A percentile compares a stretch with the other conserved stretches of the same genome.
phyloP scores from a whole-genome alignment of 345 rosid species.

The Syzygium aqueum region DNA sequence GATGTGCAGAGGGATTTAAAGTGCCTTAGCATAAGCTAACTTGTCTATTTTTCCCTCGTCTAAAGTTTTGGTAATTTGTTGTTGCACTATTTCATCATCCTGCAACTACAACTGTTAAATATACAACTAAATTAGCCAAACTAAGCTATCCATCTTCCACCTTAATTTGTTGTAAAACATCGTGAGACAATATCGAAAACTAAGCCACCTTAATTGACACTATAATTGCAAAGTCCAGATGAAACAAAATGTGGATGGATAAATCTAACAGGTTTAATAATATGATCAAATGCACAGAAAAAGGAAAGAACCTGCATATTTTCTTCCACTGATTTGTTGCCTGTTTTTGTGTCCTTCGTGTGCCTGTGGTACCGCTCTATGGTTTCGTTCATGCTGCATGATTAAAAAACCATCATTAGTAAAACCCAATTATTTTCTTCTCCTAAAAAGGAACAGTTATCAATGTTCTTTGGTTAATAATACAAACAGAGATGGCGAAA shows the following conservation, averaged over 20 bases:
- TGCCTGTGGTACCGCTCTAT: conserved; percentile 20
- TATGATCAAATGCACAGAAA: background rate
- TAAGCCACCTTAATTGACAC: background rate
- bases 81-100: background rate
- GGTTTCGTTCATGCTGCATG: conserved; percentile 22
- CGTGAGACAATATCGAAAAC: background rate
- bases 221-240: background rate
- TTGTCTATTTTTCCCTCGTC: background rate
- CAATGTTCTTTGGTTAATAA: background rate
- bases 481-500: background rate
- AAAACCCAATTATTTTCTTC: background rate
- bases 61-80: background rate
- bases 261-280: background rate
- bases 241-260: background rate
- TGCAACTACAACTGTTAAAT: background rate
- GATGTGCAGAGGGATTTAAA: background rate
- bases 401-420: background rate
- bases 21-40: background rate
- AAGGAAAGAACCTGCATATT: conserved; percentile 16
- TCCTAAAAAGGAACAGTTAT: background rate
- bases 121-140: background rate
- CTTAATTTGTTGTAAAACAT: background rate
- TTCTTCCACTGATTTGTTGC: conserved; percentile 7
- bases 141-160: background rate
- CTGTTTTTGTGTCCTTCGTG: conserved; percentile 8